Evolutionary conservation across 192 early-diverging fungal species (phyloP), one percentile per base, ranked within the genome.

Genomic region (Lobosporangium transversale): DNA sequence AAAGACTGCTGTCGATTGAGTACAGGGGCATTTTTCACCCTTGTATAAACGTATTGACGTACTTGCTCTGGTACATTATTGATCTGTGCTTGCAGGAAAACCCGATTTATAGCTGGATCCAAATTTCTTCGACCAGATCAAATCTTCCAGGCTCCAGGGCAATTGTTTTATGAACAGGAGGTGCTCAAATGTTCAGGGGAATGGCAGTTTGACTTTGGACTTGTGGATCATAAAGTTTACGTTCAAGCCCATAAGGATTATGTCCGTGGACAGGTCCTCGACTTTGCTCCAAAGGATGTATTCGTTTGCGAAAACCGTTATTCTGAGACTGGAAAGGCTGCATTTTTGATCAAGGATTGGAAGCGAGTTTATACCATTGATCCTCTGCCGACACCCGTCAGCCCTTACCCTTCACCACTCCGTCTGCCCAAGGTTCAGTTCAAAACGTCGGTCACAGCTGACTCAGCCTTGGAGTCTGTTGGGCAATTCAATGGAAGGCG

Each of bases 281-380:
- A 59, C 21, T 79, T 79, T 51, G 78, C 70, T 23, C 62, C 62
- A 18, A 79, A 69, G 27, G 78, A 79, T 33, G 78, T 79, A 1
- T 79, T 61, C 47, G 78, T 79, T 7, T 66, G 67, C 27, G 78
- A 79, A 40, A 70, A 64, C 21, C 58, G 68, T 43, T 79, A 79
- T 48, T 69, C 78, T 6, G 78, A 76, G 47, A 52, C 73, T 2
- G 63, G 63, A 10, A 76, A 76, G 29, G 61, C 73, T 0, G 73
- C 73, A 8, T 76, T 62, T 53, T 48, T 76, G 42, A 76, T 76
- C 73, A 76, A 76, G 59, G 73, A 76, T 27, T 76, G 73, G 73
- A 76, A 76, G 64, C 50, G 73, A 33, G 73, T 76, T 24, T 76
- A 76, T 35, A 59, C 64, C 1, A 47, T 57, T 14, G 73, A 76